These are phyloP conservation scores for Baorangia bicolor DNA, from an alignment of 768 basidiomycete genomes.

Conservation along the genomic window DNA sequence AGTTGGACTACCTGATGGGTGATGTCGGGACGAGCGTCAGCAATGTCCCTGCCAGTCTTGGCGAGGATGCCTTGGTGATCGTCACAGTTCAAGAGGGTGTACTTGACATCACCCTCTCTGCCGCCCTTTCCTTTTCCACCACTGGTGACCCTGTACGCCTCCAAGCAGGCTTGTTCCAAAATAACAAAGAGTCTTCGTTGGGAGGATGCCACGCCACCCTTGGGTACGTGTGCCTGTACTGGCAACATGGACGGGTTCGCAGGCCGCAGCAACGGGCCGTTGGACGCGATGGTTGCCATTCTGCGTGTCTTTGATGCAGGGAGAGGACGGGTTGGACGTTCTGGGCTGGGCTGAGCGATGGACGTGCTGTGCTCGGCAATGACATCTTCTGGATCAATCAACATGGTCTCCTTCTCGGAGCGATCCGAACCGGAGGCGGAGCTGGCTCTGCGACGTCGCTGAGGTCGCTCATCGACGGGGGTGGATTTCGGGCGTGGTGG, in stretches of 20 bases:
- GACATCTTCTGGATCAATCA: conserved; percentile 17
- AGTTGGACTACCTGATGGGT: conserved; percentile 81
- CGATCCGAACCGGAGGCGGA: conserved; percentile 36
- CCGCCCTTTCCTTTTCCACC: conserved; percentile 50
- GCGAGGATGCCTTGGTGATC: conserved; percentile 99
- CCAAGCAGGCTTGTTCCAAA: conserved; percentile 91
- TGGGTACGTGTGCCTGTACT: conserved; percentile 72
- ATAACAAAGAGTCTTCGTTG: conserved; percentile 84
- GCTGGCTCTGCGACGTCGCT: conserved; percentile 46
- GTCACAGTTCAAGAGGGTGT: conserved; percentile 95
- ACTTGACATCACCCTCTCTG: conserved; percentile 82
- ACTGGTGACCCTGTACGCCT: conserved; percentile 85
- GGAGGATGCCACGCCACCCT: conserved; percentile 48
- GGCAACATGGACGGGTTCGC: conserved; percentile 83
- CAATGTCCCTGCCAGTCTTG: conserved; percentile 96
- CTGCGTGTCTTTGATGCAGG: conserved; percentile 56
- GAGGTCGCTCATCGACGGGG: conserved; percentile 58
- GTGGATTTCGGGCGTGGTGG: conserved; percentile 76
- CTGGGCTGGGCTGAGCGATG: conserved; percentile 21
- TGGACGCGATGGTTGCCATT: conserved; percentile 44
- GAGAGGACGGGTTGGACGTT: conserved; percentile 65
- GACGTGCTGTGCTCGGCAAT: not conserved
- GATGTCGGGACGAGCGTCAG: conserved; percentile 98
- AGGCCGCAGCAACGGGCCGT: conserved; percentile 46
- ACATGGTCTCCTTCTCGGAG: conserved; percentile 36